A percentile compares a stretch with the other conserved stretches of the same genome.
These are phyloP conservation scores for Polychytrium aggregatum DNA, from an alignment of 192 early-diverging fungal species.

Conservation along the genomic window DNA sequence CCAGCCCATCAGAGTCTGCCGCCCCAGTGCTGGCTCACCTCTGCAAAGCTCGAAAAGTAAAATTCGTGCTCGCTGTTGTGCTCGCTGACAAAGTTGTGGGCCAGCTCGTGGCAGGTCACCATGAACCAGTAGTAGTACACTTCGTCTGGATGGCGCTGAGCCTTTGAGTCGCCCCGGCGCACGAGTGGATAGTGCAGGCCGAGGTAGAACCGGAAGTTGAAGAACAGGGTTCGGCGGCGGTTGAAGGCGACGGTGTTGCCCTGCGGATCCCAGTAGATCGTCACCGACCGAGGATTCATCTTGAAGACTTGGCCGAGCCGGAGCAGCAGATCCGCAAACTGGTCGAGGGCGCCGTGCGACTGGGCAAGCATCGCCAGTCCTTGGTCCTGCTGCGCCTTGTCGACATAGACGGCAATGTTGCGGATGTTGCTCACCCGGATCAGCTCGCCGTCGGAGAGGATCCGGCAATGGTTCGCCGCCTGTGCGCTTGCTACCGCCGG, in stretches of 20 bases:
- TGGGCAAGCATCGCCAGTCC: neutral
- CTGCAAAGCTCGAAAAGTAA: slow-evolving; percentile 72
- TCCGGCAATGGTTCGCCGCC: slow-evolving; percentile 12
- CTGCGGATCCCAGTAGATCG: slow-evolving; percentile 65
- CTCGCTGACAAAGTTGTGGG: slow-evolving; percentile 55
- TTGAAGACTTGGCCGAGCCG: slow-evolving; percentile 49
- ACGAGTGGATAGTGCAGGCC: slow-evolving; percentile 44
- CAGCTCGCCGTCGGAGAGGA: slow-evolving; percentile 28
- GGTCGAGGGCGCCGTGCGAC: slow-evolving; percentile 3
- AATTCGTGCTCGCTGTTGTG: slow-evolving; percentile 72
- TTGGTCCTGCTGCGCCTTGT: slow-evolving; percentile 8
- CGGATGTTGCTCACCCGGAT: slow-evolving; percentile 4
- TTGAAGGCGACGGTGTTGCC: slow-evolving; percentile 75
- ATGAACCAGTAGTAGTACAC: slow-evolving; percentile 73
- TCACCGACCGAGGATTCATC: slow-evolving; percentile 39
- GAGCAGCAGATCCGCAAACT: slow-evolving; percentile 21
- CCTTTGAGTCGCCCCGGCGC: too few species aligned
- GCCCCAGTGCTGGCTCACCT: too few species aligned
- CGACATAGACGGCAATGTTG: slow-evolving; percentile 25
- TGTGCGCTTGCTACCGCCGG: slow-evolving; percentile 7
- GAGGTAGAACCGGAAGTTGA: slow-evolving; percentile 71
- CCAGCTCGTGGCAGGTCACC: slow-evolving; percentile 72
- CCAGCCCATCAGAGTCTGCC: too few species aligned
- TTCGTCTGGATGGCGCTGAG: slow-evolving; percentile 5
- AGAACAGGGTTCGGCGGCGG: slow-evolving; percentile 60